Base-by-base conservation (phyloP, 768 basidiomycete species). In the Hygrophoropsis aurantiaca region DNA sequence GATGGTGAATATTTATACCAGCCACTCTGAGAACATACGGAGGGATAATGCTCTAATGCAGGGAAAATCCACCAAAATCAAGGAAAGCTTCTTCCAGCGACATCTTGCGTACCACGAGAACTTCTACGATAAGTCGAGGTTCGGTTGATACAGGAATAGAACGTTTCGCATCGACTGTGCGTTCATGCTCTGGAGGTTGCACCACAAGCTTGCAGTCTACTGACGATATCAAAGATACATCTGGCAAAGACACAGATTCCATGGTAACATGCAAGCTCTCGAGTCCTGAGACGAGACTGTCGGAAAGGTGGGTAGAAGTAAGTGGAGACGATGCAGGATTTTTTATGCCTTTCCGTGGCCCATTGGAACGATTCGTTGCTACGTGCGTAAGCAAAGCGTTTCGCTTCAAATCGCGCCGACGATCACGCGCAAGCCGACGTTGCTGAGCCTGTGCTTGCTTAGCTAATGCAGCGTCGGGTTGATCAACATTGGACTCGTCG, bases 61-160 rank as follows among this genome's bases (percentile, higher is more conserved):
- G 21, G 4, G 62, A 65, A 53, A 87, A 86, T 3, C 79, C 82
- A 8, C 76, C 80, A 60, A 91, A 89, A 59, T 90, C 87, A 45
- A 90, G 60, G 61, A 82, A 91, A 15, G 73, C 85, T 60, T 91
- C 90, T 47, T 87, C 85, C 2, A 84, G 57, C 15, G 84, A 82
- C 68, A 90, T 71, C 63, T 91, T 88, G 38, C 87, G 76, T 16
- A 90, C 81, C 2, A 93, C 83, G 24, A 92, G 73, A 2, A 81
- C 90, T 61, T 93, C 89, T 9, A 90, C 87, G 39, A 91, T 90
- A 4, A 85, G 69, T n/a, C 85, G 71, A 25, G 78, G 74, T 41
- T 75, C 73, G 6, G 48, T 55, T 18, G 52, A 53, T n/a, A 57
- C 48, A 34, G 27, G 32, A 30, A 21, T 32, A 16, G 16, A 16